Evolutionary conservation across 2,329 filamentous ascomycete genomes (phyloP).

Genomic region (Dothiorella sarmentorum): DNA sequence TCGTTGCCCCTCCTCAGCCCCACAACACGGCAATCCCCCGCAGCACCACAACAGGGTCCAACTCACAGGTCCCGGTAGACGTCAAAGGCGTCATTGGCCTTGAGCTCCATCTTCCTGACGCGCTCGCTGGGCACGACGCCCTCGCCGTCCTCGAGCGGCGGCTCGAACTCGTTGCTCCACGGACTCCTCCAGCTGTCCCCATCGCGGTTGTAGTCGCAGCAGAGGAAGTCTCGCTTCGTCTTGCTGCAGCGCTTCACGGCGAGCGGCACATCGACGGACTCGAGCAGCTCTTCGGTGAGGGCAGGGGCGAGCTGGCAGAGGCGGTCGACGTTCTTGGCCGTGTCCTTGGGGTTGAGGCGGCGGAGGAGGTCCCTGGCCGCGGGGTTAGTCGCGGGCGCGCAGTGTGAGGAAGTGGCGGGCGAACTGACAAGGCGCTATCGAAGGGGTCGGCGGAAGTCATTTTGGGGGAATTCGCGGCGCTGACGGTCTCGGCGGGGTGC

Average conservation of each 20-base stretch:
- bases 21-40: neutral
- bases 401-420: neutral
- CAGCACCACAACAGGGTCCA: neutral
- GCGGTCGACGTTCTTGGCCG: conserved; percentile 78
- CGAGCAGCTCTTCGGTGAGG: conserved; percentile 94
- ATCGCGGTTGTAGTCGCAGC: conserved; percentile 99
- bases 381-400: conserved; percentile 19
- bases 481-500: neutral
- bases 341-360: conserved; percentile 92
- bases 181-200: conserved; percentile 96
- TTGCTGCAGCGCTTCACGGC: conserved; percentile 80
- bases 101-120: conserved; percentile 88
- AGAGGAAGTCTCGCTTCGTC: conserved; percentile 89
- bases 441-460: conserved; percentile 63
- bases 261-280: conserved; percentile 94
- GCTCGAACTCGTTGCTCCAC: conserved; percentile 99
- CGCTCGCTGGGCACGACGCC: conserved; percentile 85
- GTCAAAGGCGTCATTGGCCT: conserved; percentile 94
- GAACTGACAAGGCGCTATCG: conserved; percentile 69
- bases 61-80: conserved; percentile 82
- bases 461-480: conserved; percentile 15
- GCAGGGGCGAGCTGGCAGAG: conserved; percentile 87
- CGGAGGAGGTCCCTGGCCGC: conserved; percentile 84
- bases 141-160: conserved; percentile 72
- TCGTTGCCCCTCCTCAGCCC: neutral